Conservation (phyloP, 768 basidiomycete species). For the Mycena venus region DNA sequence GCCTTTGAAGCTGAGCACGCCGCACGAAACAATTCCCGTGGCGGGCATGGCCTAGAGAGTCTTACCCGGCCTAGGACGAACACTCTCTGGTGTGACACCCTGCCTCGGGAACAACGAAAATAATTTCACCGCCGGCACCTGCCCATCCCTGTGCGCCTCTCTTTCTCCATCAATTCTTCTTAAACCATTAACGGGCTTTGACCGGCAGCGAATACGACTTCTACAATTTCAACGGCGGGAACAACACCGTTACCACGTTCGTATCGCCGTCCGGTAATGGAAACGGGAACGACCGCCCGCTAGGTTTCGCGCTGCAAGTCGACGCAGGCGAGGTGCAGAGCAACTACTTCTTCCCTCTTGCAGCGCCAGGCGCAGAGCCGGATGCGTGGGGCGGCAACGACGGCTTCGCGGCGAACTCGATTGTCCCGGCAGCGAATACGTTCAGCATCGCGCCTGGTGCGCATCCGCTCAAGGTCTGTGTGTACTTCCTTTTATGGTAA, state of each 20-base stretch:
- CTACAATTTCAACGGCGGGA: constrained; percentile 65
- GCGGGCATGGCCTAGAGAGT: constrained; percentile 69
- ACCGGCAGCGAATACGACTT: constrained; percentile 72
- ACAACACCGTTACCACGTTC: constrained; percentile 60
- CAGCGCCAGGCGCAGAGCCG: constrained; percentile 60
- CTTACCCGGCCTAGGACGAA: constrained; percentile 71
- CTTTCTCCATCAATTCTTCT: too few species aligned
- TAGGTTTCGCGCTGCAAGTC: constrained; percentile 64
- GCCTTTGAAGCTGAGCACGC: constrained; percentile 78
- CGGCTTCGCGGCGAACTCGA: constrained; percentile 68
- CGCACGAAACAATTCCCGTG: constrained; percentile 59
- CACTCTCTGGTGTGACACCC: constrained; percentile 71
- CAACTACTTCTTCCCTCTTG: constrained; percentile 60
- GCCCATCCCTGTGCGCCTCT: constrained; percentile 34
- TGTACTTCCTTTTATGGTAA: neutral
- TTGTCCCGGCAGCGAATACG: constrained; percentile 55
- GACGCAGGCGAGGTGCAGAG: constrained; percentile 58
- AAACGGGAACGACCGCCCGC: constrained; percentile 60
- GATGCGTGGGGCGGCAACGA: constrained; percentile 60
- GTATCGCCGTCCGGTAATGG: constrained; percentile 69
- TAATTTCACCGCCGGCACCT: constrained; percentile 61
- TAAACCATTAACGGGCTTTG: too few species aligned
- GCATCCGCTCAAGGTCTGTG: constrained; percentile 68
- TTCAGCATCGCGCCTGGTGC: constrained; percentile 63
- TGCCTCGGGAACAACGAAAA: constrained; percentile 59